Percentiles rank a stretch among this genome's conserved stretches.
Evolutionary conservation across 495 filamentous ascomycete genomes (phyloP).

Genomic region (Aspergillus funiculosus): DNA sequence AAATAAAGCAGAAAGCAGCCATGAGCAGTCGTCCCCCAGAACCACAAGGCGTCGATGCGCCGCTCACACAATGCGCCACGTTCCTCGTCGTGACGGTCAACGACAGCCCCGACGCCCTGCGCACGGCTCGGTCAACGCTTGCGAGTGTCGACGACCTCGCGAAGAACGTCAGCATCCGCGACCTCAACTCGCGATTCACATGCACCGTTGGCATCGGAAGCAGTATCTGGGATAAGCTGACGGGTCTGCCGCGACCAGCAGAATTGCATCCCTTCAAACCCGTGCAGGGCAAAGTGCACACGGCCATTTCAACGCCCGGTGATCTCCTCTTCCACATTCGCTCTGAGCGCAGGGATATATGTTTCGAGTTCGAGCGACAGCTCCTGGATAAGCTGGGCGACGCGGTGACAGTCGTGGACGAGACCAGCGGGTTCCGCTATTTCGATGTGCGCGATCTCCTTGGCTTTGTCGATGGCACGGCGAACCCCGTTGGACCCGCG

Average conservation of each 20-base stretch:
- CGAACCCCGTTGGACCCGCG: conserved; percentile 49
- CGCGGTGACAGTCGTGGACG: conserved; percentile 42
- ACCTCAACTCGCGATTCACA: conserved; percentile 42
- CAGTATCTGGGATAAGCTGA: conserved; percentile 44
- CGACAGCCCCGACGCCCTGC: conserved; percentile 29
- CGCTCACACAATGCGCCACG: conserved; percentile 45
- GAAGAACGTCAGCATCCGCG: conserved; percentile 52
- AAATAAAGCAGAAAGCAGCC: no score
- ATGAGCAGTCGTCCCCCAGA: conserved; percentile 32
- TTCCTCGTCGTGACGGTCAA: conserved; percentile 47
- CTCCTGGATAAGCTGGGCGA: conserved; percentile 45
- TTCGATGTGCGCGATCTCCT: conserved; percentile 55
- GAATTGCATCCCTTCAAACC: conserved; percentile 50
- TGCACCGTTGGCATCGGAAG: conserved; percentile 53
- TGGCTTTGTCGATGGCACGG: conserved; percentile 55
- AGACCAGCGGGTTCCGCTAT: conserved; percentile 53
- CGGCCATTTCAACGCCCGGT: conserved; percentile 47
- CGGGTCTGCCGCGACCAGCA: conserved; percentile 37
- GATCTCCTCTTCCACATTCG: conserved; percentile 55
- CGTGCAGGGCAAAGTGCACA: conserved; percentile 41
- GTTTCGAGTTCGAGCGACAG: conserved; percentile 53
- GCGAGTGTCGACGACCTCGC: conserved; percentile 40
- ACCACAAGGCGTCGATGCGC: conserved; percentile 44
- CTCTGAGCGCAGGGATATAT: conserved; percentile 50
- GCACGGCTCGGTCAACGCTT: conserved; percentile 40